Evolutionary conservation across 768 basidiomycete species (phyloP).

Genomic region (Cantharellus cinnabarinus): DNA sequence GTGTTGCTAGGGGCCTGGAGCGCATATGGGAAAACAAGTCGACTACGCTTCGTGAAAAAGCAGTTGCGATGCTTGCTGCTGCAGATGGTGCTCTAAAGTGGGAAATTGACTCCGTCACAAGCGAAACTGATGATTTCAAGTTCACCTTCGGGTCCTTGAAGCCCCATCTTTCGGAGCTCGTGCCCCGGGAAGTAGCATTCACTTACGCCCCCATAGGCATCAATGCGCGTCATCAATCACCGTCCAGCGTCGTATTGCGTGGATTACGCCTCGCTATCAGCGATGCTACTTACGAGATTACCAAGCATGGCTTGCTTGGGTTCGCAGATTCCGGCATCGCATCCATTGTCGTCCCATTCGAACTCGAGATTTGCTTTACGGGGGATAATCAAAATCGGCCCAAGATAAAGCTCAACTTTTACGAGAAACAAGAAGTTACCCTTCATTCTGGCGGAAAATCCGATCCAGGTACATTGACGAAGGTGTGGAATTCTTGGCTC

Average conservation of each 20-base stretch:
- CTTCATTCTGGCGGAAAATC: not conserved
- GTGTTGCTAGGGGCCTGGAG: not conserved
- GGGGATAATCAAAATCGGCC: not conserved
- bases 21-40: not conserved
- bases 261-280: not conserved
- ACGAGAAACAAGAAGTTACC: not conserved
- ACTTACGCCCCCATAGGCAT: not conserved
- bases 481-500: conserved; percentile 1
- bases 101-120: not conserved
- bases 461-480: not conserved
- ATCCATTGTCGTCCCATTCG: not conserved
- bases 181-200: not conserved
- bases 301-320: not conserved
- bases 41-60: not conserved
- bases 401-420: not conserved
- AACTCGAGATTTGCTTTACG: not conserved
- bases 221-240: not conserved
- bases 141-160: not conserved
- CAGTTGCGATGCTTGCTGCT: not conserved
- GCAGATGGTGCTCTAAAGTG: not conserved
- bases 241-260: not conserved
- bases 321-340: not conserved
- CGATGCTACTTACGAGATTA: not conserved
- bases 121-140: conserved; percentile 1
- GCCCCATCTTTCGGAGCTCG: not conserved